Evolutionary conservation across 768 basidiomycete genomes (phyloP).

Genomic region (Trametes cingulata): DNA sequence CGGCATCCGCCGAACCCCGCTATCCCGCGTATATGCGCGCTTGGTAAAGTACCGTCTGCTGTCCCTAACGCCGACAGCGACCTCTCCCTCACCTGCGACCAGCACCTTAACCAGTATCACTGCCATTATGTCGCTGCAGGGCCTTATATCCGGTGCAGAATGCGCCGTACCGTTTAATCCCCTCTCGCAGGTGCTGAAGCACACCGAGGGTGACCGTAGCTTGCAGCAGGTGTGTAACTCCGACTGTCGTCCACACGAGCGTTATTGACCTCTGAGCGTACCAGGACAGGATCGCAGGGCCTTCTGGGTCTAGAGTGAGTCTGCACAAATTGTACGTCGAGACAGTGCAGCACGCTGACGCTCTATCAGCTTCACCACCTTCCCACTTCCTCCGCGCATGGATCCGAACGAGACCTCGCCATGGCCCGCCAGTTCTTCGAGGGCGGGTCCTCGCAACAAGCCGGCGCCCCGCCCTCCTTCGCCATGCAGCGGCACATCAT

Average conservation of each 20-base stretch:
- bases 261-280: background rate
- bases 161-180: slow-evolving; percentile 86
- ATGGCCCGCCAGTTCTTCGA: slow-evolving; percentile 84
- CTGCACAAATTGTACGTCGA: too few species aligned
- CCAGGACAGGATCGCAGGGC: slow-evolving; percentile 74
- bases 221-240: slow-evolving; percentile 68
- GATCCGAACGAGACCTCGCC: slow-evolving; percentile 66
- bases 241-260: background rate
- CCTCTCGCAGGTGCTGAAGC: slow-evolving; percentile 85
- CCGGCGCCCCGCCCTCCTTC: slow-evolving; percentile 37
- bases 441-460: slow-evolving; percentile 35
- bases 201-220: slow-evolving; percentile 86
- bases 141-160: slow-evolving; percentile 85
- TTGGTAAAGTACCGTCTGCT: slow-evolving; percentile 5
- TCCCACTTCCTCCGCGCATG: slow-evolving; percentile 54
- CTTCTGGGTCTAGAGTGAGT: slow-evolving; percentile 70
- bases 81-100: background rate
- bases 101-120: background rate
- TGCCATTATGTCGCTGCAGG: slow-evolving; percentile 66
- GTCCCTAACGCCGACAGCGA: background rate
- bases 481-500: slow-evolving; percentile 34
- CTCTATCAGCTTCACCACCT: slow-evolving; percentile 68
- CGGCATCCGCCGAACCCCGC: slow-evolving; percentile 14
- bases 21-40: slow-evolving; percentile 13
- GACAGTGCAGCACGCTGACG: background rate